A percentile compares a stretch with the other conserved stretches of the same genome.
Evolutionary conservation across 2,329 filamentous ascomycete genomes (phyloP).

Genomic region (Akanthomyces uredinophilus): DNA sequence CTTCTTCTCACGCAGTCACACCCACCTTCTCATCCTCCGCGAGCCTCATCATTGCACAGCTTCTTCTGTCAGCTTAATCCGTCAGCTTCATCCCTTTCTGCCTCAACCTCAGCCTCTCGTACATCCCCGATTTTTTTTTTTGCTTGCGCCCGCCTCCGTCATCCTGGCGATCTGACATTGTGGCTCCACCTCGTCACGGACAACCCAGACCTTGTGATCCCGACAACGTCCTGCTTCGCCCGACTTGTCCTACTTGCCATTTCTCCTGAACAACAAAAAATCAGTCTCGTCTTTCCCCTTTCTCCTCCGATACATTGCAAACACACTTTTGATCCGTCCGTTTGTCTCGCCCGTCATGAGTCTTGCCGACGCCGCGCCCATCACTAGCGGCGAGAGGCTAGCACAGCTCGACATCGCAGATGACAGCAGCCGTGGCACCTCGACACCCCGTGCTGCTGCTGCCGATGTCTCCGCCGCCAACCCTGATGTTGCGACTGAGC

Average conservation of each 20-base stretch:
- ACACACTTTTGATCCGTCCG: neutral
- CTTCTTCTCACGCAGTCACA: neutral
- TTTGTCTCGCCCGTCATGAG: neutral
- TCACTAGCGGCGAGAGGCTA: slow-evolving; percentile 10
- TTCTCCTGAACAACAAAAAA: neutral
- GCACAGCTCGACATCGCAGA: slow-evolving; percentile 22
- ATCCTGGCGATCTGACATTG: slow-evolving; percentile 13
- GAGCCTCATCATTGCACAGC: neutral
- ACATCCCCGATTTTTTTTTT: neutral
- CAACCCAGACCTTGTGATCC: slow-evolving; percentile 14
- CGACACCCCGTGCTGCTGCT: slow-evolving; percentile 28
- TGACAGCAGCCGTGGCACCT: slow-evolving; percentile 23
- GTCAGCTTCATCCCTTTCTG: neutral
- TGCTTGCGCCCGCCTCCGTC: slow-evolving; percentile 6
- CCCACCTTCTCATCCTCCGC: neutral
- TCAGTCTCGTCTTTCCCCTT: neutral
- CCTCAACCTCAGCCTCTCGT: neutral
- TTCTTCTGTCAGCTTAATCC: neutral
- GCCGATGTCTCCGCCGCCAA: neutral
- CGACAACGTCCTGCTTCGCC: slow-evolving; percentile 3
- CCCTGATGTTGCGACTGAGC: slow-evolving; percentile 23
- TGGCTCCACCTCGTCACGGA: slow-evolving; percentile 12
- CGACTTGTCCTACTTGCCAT: neutral
- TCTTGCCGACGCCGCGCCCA: slow-evolving; percentile 14
- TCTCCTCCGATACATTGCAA: neutral